Conservation (phyloP, 495 filamentous ascomycete genomes). For the Xylaria palmicola region DNA sequence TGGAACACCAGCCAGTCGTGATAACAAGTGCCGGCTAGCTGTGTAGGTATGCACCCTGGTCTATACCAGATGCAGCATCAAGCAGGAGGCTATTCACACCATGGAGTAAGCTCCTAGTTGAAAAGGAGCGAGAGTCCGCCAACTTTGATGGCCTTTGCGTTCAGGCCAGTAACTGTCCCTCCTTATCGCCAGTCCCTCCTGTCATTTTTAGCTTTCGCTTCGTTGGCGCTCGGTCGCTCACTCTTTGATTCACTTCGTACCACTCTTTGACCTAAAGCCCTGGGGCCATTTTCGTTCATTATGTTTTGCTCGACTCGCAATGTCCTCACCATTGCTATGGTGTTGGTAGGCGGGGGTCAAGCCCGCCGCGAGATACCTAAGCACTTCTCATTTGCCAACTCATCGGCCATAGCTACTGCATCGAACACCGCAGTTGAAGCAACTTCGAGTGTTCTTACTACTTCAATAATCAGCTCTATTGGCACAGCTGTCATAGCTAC, state of each 20-base stretch:
- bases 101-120: neutral
- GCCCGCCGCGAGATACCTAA: neutral
- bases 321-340: neutral
- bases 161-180: neutral
- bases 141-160: neutral
- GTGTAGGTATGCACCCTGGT: neutral
- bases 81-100: neutral
- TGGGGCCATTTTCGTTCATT: neutral
- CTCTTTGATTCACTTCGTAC: constrained; percentile 4
- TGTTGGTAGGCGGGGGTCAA: neutral
- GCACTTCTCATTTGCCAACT: neutral
- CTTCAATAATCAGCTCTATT: neutral
- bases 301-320: neutral
- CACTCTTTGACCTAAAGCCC: constrained; percentile 1
- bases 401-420: neutral
- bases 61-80: neutral
- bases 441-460: neutral
- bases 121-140: neutral
- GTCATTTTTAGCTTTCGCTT: neutral
- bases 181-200: neutral
- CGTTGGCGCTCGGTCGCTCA: constrained; percentile 8
- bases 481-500: neutral
- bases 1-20: neutral
- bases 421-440: neutral
- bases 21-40: neutral